These are phyloP conservation scores for Trypethelium eluteriae DNA, from an alignment of 495 filamentous ascomycete species.

Conservation along the genomic window DNA sequence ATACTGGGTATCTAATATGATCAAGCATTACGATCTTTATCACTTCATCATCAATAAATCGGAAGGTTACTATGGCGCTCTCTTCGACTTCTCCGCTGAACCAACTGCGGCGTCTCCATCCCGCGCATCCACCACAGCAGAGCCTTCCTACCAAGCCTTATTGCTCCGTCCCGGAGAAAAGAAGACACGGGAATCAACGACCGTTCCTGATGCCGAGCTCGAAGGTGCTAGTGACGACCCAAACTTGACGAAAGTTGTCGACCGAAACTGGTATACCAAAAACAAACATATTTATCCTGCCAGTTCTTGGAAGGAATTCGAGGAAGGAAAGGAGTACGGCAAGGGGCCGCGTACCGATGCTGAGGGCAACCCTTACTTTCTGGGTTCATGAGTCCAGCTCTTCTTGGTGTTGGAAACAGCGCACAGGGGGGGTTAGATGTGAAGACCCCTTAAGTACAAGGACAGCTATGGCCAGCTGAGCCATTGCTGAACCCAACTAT, in stretches of 20 bases:
- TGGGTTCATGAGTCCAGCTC: not conserved
- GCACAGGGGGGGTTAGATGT: not conserved
- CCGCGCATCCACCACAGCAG: conserved; percentile 14
- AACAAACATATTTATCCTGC: conserved; percentile 98
- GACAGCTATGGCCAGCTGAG: not conserved
- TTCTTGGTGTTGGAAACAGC: not conserved
- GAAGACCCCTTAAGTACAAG: not conserved
- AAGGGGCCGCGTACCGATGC: conserved; percentile 73
- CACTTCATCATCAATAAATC: conserved; percentile 90
- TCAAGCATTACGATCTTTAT: conserved; percentile 90
- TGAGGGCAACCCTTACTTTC: conserved; percentile 84
- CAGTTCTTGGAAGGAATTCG: conserved; percentile 92
- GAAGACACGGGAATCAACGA: conserved; percentile 16
- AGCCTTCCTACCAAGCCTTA: conserved; percentile 39
- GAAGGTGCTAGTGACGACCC: conserved; percentile 78
- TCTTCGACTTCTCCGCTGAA: conserved; percentile 71
- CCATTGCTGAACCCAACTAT: too few species aligned
- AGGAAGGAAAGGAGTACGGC: conserved; percentile 77
- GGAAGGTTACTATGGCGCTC: conserved; percentile 57
- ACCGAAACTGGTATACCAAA: conserved; percentile 89
- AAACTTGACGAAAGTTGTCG: conserved; percentile 85
- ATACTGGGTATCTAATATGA: conserved; percentile 14
- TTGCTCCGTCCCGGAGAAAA: conserved; percentile 39
- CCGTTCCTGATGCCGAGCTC: conserved; percentile 39
- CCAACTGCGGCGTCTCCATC: conserved; percentile 27